These are phyloP conservation scores for Lanzia echinophila DNA, from an alignment of 2,329 filamentous ascomycete genomes.

Conservation along the genomic window DNA sequence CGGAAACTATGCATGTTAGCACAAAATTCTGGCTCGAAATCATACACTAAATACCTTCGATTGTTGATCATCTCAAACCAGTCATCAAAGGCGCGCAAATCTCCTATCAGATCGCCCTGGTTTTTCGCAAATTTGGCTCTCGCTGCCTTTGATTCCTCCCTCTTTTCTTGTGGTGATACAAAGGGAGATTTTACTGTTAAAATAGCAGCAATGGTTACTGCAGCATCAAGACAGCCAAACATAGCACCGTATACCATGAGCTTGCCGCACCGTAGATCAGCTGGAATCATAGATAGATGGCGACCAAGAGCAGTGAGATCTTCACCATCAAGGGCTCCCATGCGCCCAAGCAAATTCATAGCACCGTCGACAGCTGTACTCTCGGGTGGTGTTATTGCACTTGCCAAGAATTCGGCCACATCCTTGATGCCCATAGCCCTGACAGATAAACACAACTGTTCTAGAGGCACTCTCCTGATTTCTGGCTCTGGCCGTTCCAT, in stretches of 20 bases:
- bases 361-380: slow-evolving; percentile 81
- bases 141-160: slow-evolving; percentile 74
- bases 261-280: slow-evolving; percentile 87
- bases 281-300: slow-evolving; percentile 91
- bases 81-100: slow-evolving; percentile 74
- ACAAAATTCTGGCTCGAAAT: background rate
- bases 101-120: slow-evolving; percentile 84
- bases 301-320: slow-evolving; percentile 85
- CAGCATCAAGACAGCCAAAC: slow-evolving; percentile 86
- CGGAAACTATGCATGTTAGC: slow-evolving; percentile 33
- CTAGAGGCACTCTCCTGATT: slow-evolving; percentile 84
- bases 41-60: slow-evolving; percentile 40
- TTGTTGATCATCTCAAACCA: slow-evolving; percentile 65
- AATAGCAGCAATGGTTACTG: slow-evolving; percentile 82
- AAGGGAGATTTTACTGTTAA: slow-evolving; percentile 88
- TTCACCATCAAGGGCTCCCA: slow-evolving; percentile 82
- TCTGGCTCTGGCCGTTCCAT: slow-evolving; percentile 84
- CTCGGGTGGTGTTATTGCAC: slow-evolving; percentile 84
- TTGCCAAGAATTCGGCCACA: slow-evolving; percentile 72
- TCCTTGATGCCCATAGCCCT: slow-evolving; percentile 89
- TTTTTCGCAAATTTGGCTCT: slow-evolving; percentile 65
- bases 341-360: slow-evolving; percentile 67
- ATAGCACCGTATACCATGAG: slow-evolving; percentile 92
- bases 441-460: slow-evolving; percentile 90
- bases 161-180: slow-evolving; percentile 71